Evolutionary conservation across 768 basidiomycete genomes (phyloP).

Genomic region (Boletus huronensis): DNA sequence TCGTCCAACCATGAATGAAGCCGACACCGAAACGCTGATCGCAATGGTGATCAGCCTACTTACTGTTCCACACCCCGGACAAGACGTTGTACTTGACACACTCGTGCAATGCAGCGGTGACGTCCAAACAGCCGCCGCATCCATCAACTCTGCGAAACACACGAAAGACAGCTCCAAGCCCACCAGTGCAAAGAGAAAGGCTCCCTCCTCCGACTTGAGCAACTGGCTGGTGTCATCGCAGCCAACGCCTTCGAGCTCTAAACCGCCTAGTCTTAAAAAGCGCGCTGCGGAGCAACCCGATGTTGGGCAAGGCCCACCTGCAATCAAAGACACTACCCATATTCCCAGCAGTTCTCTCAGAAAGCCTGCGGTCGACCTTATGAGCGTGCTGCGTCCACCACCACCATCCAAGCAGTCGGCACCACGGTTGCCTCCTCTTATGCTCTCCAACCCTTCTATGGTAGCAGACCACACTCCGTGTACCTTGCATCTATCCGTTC

Average conservation of each 20-base stretch:
- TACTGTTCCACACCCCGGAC: constrained; percentile 29
- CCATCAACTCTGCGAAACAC: constrained; percentile 31
- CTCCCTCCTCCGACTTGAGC: constrained; percentile 43
- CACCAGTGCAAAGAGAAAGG: constrained; percentile 43
- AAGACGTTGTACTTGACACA: constrained; percentile 51
- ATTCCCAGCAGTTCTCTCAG: constrained; percentile 14
- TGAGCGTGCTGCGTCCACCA: constrained; percentile 54
- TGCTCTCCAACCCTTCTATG: constrained; percentile 57
- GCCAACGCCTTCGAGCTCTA: constrained; percentile 16
- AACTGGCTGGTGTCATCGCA: constrained; percentile 46
- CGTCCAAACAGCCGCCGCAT: constrained; percentile 45
- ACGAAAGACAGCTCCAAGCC: constrained; percentile 13
- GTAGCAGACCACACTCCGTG: constrained; percentile 71
- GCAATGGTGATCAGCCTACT: constrained; percentile 65
- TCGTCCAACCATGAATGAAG: constrained; percentile 16
- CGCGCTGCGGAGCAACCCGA: constrained; percentile 4
- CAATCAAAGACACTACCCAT: constrained; percentile 19
- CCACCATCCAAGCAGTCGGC: constrained; percentile 33
- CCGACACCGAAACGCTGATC: constrained; percentile 66
- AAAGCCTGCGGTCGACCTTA: constrained; percentile 45
- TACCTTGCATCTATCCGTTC: constrained; percentile 63
- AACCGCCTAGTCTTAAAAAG: constrained; percentile 20
- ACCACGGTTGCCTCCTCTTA: constrained; percentile 53
- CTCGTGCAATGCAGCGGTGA: constrained; percentile 57
- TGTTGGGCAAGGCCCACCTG: background rate